Evolutionary conservation across 495 filamentous ascomycete species (phyloP), one percentile per base, ranked within the genome.

Genomic region (Chaetomium cochliodes): DNA sequence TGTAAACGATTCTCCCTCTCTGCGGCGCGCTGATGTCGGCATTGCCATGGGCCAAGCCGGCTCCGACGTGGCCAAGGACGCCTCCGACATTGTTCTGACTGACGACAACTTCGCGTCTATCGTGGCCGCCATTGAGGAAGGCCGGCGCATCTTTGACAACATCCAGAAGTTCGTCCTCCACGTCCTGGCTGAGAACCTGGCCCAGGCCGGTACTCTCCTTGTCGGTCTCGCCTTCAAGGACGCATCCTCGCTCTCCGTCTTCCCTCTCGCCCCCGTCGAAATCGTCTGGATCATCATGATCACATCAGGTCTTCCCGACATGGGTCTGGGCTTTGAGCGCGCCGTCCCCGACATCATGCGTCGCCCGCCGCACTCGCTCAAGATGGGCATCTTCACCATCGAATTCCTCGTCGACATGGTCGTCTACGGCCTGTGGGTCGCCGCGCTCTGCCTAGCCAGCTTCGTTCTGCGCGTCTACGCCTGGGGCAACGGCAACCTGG

Each of bases 71-170:
- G 92, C 92, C 20, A 96, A 92, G 70, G 90, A 90, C 33, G 91
- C 91, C 0, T 86, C 90, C 0, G 91, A 93, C 69, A 92, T 96
- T 70, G 90, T 96, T 2, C 77, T 96, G 5, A 91, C 91, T 2
- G 90, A 94, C 73, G 92, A 96, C 71, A 93, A 96, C 73, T 93
- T 93, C 67, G 87, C 88, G 2, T 86, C 82, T 13, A 92, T 92
- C 69, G 87, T 92, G 0, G 86, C 85, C 22, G 89, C 88, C 12
- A 85, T 92, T 42, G 84, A 88, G 58, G 89, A 92, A 70, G 89
- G 89, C 5, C 78, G 89, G n/a, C 78, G 88, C 44, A 84, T 92
- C 65, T 92, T 91, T 67, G 88, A 90, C 70, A 92, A 92, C 68
- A 90, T 92, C 65, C 88, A 92, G 65, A 93, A 93, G 77, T 92